These are phyloP conservation scores for Coniochaeta hoffmannii DNA, from an alignment of 2,329 filamentous ascomycete species.

Conservation along the genomic window DNA sequence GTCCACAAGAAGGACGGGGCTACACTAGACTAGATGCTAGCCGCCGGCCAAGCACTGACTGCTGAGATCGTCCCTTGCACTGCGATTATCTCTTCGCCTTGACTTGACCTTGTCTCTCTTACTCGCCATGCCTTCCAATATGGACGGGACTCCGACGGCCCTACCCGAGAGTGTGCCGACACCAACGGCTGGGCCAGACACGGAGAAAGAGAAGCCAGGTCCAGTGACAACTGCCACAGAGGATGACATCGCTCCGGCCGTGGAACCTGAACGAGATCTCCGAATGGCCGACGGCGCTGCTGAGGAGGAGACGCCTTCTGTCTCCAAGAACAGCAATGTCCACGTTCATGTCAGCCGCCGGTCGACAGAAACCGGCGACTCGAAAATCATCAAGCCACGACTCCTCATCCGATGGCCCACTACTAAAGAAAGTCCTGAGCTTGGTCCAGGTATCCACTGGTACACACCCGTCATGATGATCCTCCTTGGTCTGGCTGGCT, in stretches of 20 bases:
- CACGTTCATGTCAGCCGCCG: not conserved
- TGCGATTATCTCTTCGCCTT: not conserved
- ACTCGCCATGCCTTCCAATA: not conserved
- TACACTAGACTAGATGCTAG: too few relatives aligned
- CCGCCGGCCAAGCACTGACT: not conserved
- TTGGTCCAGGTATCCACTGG: not conserved
- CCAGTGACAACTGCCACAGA: not conserved
- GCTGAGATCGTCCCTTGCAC: too few relatives aligned
- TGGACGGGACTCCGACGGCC: not conserved
- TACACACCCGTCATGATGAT: constrained; percentile 5
- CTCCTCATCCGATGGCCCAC: not conserved
- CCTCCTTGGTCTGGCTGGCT: constrained; percentile 5
- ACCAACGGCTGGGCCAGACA: not conserved
- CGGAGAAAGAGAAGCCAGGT: not conserved
- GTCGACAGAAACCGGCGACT: not conserved
- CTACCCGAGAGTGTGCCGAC: not conserved
- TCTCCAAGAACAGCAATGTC: not conserved
- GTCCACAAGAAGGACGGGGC: not conserved
- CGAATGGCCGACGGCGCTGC: not conserved
- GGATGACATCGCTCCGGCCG: not conserved
- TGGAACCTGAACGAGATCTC: not conserved
- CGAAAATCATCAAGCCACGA: not conserved
- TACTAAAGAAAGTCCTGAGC: not conserved
- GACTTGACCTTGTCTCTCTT: too few relatives aligned
- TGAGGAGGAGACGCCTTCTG: not conserved